phyloP scores from a whole-genome alignment of 2,329 filamentous ascomycete species.

The Stenocarpella maydis region DNA sequence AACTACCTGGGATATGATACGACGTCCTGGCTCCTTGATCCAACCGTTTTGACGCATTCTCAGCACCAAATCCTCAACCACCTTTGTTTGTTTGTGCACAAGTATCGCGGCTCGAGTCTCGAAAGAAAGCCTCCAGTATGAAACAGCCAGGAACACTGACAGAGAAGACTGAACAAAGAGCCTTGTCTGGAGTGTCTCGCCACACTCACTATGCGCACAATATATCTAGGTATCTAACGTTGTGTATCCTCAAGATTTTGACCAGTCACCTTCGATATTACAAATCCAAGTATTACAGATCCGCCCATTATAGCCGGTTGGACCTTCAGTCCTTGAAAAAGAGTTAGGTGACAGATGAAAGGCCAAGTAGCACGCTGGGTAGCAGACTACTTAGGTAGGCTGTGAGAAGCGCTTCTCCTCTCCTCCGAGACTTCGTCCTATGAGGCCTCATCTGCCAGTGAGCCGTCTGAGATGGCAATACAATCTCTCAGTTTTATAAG shows the following conservation, averaged over 20 bases:
- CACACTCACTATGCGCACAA: neutral
- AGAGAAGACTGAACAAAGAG: neutral
- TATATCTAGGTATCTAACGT: no score
- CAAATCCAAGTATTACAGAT: neutral
- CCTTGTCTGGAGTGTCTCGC: neutral
- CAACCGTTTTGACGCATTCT: neutral
- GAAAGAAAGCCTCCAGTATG: neutral
- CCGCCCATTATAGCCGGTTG: no score
- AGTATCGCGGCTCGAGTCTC: neutral
- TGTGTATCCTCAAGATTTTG: neutral
- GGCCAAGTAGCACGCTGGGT: no score
- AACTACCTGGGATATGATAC: neutral
- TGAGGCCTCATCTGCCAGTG: no score
- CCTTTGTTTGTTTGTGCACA: neutral
- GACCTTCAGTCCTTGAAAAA: no score
- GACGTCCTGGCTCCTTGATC: neutral
- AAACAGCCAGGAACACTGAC: neutral
- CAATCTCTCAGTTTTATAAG: neutral
- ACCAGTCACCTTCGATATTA: neutral
- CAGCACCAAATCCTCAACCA: neutral
- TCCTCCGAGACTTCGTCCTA: neutral
- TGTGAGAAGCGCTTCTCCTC: neutral
- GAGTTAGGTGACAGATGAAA: no score
- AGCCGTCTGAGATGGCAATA: neutral
- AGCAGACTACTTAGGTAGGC: no score